Percentiles rank a stretch among this genome's conserved stretches.
These are phyloP conservation scores for Lactifluus echinatus DNA, from an alignment of 768 basidiomycete species.

Conservation along the genomic window DNA sequence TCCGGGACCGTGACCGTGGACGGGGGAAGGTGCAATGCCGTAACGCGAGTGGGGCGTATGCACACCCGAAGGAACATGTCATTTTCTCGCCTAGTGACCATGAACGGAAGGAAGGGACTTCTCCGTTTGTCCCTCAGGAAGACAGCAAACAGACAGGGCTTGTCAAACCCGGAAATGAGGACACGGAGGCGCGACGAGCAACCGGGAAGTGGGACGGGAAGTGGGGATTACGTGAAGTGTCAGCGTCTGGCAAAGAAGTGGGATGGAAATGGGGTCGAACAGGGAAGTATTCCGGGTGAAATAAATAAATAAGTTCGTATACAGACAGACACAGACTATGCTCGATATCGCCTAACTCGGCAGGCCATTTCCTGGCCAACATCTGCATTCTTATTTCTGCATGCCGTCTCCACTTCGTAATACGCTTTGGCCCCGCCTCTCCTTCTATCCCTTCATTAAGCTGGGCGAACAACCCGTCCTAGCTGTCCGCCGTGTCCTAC, in stretches of 20 bases:
- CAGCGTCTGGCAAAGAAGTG: background rate
- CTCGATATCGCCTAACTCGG: background rate
- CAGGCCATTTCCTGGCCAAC: background rate
- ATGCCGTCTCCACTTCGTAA: background rate
- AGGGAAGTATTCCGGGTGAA: background rate
- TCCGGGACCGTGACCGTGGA: constrained; percentile 5
- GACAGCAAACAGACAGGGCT: background rate
- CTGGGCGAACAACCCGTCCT: background rate
- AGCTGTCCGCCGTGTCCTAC: background rate
- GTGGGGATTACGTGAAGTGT: constrained; percentile 15
- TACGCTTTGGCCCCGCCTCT: background rate
- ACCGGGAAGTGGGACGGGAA: constrained; percentile 10
- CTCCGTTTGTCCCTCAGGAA: background rate
- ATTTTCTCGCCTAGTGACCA: constrained; percentile 14
- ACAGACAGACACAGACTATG: no score
- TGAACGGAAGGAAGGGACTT: background rate
- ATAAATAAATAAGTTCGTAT: no score
- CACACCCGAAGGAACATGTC: constrained; percentile 18
- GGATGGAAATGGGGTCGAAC: constrained; percentile 10
- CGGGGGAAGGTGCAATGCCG: constrained; percentile 13
- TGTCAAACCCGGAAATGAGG: background rate
- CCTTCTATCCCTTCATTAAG: background rate
- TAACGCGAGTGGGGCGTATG: constrained; percentile 5
- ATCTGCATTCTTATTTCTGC: background rate
- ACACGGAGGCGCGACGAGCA: background rate